These are phyloP conservation scores for Citrullus amarus DNA, from an alignment of 306 rosid genomes.

Conservation along the genomic window DNA sequence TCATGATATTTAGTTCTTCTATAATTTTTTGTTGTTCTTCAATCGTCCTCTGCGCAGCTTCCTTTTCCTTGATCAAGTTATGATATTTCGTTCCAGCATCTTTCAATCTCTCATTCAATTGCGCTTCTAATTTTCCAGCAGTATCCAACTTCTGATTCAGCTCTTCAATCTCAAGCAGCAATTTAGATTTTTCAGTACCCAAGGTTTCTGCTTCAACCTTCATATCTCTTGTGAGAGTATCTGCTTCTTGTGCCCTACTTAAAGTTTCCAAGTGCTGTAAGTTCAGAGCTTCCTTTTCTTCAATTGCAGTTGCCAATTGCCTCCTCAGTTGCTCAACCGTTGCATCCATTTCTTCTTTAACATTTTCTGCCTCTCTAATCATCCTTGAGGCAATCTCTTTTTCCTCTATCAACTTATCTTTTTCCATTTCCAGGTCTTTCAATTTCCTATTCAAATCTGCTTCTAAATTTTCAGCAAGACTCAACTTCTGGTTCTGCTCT, in stretches of 20 bases:
- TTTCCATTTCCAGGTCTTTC: slow-evolving; percentile 21
- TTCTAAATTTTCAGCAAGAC: slow-evolving; percentile 1
- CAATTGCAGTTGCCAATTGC: slow-evolving; percentile 26
- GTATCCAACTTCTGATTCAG: neutral
- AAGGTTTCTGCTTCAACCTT: neutral
- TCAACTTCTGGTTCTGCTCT: slow-evolving; percentile 3
- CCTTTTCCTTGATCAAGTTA: slow-evolving; percentile 18
- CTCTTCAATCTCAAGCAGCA: neutral
- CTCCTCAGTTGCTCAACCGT: slow-evolving; percentile 13
- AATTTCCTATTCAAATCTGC: slow-evolving; percentile 25
- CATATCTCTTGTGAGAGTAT: slow-evolving; percentile 2
- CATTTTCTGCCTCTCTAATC: slow-evolving; percentile 42
- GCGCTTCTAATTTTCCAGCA: slow-evolving; percentile 12
- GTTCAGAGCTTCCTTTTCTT: slow-evolving; percentile 37
- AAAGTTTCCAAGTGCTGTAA: slow-evolving; percentile 33
- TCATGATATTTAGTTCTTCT: slow-evolving; percentile 25
- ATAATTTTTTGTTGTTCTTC: slow-evolving; percentile 36
- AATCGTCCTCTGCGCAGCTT: neutral
- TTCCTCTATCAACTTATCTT: slow-evolving; percentile 14
- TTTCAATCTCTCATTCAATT: slow-evolving; percentile 30
- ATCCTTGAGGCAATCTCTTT: slow-evolving; percentile 19
- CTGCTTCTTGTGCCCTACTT: slow-evolving; percentile 12
- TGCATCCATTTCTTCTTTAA: neutral
- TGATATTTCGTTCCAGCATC: slow-evolving; percentile 18
- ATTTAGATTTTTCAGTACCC: slow-evolving; percentile 6